These are phyloP conservation scores for Postia placenta DNA, from an alignment of 768 basidiomycete species.

Conservation along the genomic window DNA sequence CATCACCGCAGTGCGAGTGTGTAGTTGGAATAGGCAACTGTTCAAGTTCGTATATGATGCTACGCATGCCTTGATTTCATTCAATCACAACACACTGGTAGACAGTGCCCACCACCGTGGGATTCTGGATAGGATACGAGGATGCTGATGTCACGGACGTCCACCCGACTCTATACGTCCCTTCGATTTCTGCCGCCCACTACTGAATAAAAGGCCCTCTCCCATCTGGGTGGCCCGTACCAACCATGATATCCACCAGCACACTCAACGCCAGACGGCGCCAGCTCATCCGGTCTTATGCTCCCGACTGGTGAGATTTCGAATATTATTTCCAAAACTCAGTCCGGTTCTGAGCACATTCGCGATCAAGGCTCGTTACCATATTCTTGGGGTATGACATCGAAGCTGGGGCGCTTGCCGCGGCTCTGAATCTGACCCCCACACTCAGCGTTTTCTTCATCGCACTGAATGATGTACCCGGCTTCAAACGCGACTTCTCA, in stretches of 20 bases:
- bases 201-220: neutral
- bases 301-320: constrained; percentile 63
- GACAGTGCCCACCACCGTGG: too few species aligned
- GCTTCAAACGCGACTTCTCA: constrained; percentile 76
- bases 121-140: too few species aligned
- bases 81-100: too few species aligned
- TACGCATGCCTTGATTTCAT: too few species aligned
- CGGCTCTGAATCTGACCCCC: neutral
- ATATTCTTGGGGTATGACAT: constrained; percentile 55
- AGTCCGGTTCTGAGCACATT: neutral
- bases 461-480: constrained; percentile 56
- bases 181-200: neutral
- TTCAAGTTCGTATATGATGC: neutral
- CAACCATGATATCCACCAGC: neutral
- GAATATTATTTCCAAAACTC: neutral
- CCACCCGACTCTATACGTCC: neutral
- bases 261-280: neutral
- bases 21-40: neutral
- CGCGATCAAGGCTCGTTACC: constrained; percentile 52
- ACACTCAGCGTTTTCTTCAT: constrained; percentile 29
- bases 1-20: neutral
- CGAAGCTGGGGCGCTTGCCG: neutral
- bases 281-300: constrained; percentile 51
- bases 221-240: neutral
- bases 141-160: neutral